A percentile compares a stretch with the other conserved stretches of the same genome.
Evolutionary conservation across 192 early-diverging fungal genomes (phyloP).

Genomic region (Coemansia sp.): DNA sequence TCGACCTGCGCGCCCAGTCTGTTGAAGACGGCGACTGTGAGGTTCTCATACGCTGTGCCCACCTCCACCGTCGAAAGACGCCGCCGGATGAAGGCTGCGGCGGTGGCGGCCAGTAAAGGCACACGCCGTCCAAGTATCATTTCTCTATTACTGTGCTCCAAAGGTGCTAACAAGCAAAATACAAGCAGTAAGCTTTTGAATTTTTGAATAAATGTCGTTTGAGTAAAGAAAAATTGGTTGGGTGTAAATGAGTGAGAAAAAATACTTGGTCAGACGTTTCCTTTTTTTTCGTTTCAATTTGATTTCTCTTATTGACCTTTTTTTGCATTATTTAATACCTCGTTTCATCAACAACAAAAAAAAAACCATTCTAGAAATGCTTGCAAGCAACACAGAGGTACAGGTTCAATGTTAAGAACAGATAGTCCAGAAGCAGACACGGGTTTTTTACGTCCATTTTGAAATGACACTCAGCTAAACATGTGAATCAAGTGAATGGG

Average conservation of each 20-base stretch:
- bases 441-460: neutral
- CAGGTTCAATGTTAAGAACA: neutral
- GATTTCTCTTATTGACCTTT: neutral
- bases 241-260: too few species aligned
- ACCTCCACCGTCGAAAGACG: constrained; percentile 33
- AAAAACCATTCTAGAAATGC: neutral
- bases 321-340: neutral
- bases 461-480: constrained; percentile 4
- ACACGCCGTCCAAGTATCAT: neutral
- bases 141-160: neutral
- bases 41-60: constrained; percentile 43
- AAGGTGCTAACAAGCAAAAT: neutral
- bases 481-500: too few species aligned
- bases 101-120: neutral
- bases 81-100: neutral
- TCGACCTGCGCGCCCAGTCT: constrained; percentile 32
- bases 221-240: neutral
- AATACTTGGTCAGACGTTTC: neutral
- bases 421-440: neutral
- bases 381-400: neutral
- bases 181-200: neutral
- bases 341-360: neutral
- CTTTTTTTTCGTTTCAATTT: neutral
- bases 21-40: constrained; percentile 19
- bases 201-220: neutral